Percentiles rank a stretch among this genome's conserved stretches.
Evolutionary conservation across 1,139 yeast genomes (phyloP).

Genomic region (Meyerozyma athensensis): DNA sequence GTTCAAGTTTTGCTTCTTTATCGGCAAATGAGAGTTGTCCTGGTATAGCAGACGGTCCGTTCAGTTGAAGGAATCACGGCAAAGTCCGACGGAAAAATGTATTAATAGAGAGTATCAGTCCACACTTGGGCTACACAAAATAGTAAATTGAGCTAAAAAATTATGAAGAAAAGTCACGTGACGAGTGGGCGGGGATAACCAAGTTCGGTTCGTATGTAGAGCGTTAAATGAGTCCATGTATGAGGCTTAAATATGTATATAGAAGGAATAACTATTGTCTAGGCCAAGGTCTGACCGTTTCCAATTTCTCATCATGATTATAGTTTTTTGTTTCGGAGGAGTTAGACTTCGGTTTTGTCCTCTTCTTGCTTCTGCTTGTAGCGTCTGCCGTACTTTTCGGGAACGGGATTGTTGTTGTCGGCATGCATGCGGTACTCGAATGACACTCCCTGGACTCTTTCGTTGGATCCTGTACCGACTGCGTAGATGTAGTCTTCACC

Average conservation of each 20-base stretch:
- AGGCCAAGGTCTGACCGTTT: no score
- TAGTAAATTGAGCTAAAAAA: not conserved
- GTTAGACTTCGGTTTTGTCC: slow-evolving; percentile 9
- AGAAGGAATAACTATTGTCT: no score
- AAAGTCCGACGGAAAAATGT: no score
- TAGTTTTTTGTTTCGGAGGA: slow-evolving; percentile 5
- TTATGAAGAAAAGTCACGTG: slow-evolving; percentile 2
- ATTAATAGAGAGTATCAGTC: no score
- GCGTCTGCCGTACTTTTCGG: slow-evolving; percentile 8
- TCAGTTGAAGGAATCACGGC: no score
- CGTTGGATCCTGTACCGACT: slow-evolving; percentile 32
- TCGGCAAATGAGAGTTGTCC: no score
- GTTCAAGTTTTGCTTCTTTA: no score
- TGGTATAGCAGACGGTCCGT: no score
- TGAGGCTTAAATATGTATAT: no score
- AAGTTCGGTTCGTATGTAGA: not conserved
- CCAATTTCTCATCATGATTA: not conserved
- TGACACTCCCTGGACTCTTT: slow-evolving; percentile 41
- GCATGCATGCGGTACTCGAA: slow-evolving; percentile 45
- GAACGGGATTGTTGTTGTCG: slow-evolving; percentile 24
- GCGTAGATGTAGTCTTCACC: slow-evolving; percentile 31
- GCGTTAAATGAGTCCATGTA: no score
- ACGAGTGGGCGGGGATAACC: not conserved
- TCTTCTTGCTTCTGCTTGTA: slow-evolving; percentile 8
- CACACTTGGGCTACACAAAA: no score